Conservation (phyloP, 176 grass and related monocot species). For the Oryza rufipogon region DNA sequence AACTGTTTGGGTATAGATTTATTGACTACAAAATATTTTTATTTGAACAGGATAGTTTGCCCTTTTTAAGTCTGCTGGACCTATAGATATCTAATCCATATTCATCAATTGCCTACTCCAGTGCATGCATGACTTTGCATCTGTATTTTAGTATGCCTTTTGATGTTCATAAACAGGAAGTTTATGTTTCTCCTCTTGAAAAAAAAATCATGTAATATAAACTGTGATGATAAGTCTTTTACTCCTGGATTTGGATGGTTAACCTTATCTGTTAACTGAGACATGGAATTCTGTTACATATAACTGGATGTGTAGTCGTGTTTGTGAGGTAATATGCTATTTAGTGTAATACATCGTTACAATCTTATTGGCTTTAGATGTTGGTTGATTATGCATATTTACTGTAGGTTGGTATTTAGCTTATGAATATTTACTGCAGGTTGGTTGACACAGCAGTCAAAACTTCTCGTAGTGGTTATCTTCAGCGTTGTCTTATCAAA, state of each 20-base stretch:
- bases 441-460: slow-evolving; percentile 94
- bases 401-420: not conserved
- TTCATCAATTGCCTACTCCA: not conserved
- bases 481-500: slow-evolving; percentile 96
- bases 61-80: not conserved
- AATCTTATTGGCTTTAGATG: not conserved
- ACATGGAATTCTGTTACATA: not conserved
- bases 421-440: slow-evolving; percentile 47
- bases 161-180: not conserved
- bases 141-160: not conserved
- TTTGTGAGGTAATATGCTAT: not conserved
- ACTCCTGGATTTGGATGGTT: not conserved
- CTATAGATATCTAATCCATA: not conserved
- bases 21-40: not conserved
- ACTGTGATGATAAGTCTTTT: not conserved
- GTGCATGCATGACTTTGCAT: not conserved
- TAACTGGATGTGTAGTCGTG: not conserved
- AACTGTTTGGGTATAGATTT: slow-evolving; percentile 9
- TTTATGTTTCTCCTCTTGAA: not conserved
- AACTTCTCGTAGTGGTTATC: slow-evolving; percentile 94
- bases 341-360: not conserved
- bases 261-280: not conserved
- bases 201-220: not conserved
- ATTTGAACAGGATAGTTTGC: not conserved
- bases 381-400: not conserved